These are phyloP conservation scores for Phoenix roebelenii DNA, from an alignment of 176 grass and related monocot genomes.

Conservation along the genomic window DNA sequence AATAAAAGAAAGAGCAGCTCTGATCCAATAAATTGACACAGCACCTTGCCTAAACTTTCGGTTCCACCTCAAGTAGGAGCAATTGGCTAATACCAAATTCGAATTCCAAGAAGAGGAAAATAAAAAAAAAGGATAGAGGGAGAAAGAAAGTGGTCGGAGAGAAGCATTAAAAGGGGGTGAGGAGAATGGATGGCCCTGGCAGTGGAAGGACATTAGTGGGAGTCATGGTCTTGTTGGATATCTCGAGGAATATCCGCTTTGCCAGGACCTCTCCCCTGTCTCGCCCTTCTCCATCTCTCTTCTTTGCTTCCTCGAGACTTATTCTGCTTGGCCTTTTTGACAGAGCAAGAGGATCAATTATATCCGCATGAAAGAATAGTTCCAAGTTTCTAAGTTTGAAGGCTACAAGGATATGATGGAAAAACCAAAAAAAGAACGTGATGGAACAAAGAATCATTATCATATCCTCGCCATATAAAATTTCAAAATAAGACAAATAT, in stretches of 20 bases:
- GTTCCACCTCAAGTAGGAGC: neutral
- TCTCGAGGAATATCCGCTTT: slow-evolving; percentile 4
- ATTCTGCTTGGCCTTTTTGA: no score
- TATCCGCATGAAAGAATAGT: no score
- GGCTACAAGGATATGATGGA: no score
- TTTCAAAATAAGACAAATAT: no score
- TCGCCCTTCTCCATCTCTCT: neutral
- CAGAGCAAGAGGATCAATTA: no score
- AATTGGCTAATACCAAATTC: neutral
- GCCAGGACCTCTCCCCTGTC: neutral
- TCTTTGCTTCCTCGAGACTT: neutral
- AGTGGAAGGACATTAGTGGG: neutral
- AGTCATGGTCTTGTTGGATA: neutral
- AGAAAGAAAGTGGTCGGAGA: neutral
- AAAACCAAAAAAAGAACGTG: no score
- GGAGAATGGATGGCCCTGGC: neutral
- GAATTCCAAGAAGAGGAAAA: neutral
- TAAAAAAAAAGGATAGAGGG: neutral
- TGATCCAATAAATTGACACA: neutral
- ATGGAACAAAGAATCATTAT: no score
- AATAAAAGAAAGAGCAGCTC: no score
- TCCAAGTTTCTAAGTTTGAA: no score
- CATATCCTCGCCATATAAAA: no score
- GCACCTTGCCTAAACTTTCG: neutral
- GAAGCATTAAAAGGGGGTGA: neutral